Conservation (phyloP, 768 basidiomycete species). For the Xerocomus potaroensis region DNA sequence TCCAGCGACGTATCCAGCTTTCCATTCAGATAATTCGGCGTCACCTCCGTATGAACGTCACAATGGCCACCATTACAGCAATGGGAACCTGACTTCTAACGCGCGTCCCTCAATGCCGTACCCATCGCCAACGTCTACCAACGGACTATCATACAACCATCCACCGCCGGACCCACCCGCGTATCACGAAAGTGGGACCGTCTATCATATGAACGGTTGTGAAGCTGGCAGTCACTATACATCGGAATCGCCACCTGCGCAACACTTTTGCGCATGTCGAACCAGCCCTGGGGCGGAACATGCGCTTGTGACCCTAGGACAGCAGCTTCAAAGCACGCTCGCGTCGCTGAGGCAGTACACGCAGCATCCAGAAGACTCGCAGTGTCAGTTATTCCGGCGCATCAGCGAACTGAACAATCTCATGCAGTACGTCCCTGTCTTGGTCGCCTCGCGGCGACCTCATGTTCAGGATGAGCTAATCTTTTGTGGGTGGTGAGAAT, state of each 20-base stretch:
- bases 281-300: conserved; percentile 56
- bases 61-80: conserved; percentile 31
- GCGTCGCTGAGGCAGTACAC: conserved; percentile 56
- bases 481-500: conserved; percentile 27
- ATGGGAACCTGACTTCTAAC: conserved; percentile 27
- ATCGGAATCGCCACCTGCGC: conserved; percentile 31
- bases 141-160: conserved; percentile 31
- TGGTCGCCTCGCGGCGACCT: conserved; percentile 32
- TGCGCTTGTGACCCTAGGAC: conserved; percentile 56
- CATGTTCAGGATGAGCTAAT: conserved; percentile 33
- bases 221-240: conserved; percentile 31
- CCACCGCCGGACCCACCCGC: conserved; percentile 32
- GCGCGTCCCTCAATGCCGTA: conserved; percentile 32
- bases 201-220: conserved; percentile 34
- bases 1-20: conserved; percentile 50
- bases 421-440: conserved; percentile 54
- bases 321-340: conserved; percentile 58
- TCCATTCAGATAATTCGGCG: conserved; percentile 41
- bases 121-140: conserved; percentile 32
- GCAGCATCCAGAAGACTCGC: conserved; percentile 50
- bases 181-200: conserved; percentile 33
- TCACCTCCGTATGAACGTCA: conserved; percentile 35
- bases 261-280: conserved; percentile 56
- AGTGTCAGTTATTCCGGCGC: conserved; percentile 53
- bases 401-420: conserved; percentile 58